Percentiles rank a stretch among this genome's conserved stretches.
Conservation (phyloP, 108 stramenopile species). For the Skeletonema costatum region DNA sequence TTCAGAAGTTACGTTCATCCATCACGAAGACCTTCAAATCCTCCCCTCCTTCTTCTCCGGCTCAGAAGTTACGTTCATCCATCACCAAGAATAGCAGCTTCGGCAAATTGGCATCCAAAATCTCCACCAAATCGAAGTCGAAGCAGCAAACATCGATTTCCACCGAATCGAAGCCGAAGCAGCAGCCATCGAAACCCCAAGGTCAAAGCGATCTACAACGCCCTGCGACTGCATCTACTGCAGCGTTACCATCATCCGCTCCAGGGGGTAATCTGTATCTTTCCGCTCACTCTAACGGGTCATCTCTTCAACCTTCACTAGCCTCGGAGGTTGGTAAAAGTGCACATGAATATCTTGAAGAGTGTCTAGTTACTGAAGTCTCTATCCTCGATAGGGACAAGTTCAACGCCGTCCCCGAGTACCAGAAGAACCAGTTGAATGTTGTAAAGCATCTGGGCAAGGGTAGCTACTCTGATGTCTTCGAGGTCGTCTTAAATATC, state of each 20-base stretch:
- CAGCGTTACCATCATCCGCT: background rate
- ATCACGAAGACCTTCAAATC: too few relatives aligned
- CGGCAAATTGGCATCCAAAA: too few relatives aligned
- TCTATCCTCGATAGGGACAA: background rate
- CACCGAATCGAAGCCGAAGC: background rate
- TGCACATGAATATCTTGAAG: constrained; percentile 1
- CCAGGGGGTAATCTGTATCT: too few relatives aligned
- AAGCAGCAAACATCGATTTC: too few relatives aligned
- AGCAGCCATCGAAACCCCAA: background rate
- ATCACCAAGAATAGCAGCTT: too few relatives aligned
- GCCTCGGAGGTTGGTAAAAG: background rate
- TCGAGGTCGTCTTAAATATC: background rate
- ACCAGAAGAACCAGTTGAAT: background rate
- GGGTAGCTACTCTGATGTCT: constrained; percentile 5
- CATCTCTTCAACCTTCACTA: background rate
- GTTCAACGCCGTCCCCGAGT: constrained; percentile 2
- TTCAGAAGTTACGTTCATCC: too few relatives aligned
- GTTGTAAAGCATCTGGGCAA: background rate
- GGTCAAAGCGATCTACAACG: background rate
- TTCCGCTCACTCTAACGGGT: background rate
- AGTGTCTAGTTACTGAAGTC: background rate
- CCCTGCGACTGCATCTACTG: background rate
- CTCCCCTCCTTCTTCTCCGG: too few relatives aligned
- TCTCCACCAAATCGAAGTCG: background rate
- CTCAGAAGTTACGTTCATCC: too few relatives aligned